Conservation (phyloP, 2,329 filamentous ascomycete species). For the Verruconis gallopava region DNA sequence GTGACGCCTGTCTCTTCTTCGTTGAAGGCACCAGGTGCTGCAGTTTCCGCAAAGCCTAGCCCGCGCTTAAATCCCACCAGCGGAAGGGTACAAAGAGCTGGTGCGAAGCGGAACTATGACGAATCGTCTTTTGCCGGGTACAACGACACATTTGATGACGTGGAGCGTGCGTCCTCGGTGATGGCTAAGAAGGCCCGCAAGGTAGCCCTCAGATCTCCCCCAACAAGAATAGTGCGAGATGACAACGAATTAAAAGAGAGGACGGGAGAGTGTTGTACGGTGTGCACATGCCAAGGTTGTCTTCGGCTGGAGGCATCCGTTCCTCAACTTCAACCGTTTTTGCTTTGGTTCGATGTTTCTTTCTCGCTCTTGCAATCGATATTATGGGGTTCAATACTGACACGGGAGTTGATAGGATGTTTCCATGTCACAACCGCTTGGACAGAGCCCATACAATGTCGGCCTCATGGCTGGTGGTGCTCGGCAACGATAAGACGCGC, state of each 20-base stretch:
- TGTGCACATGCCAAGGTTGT: too few relatives aligned
- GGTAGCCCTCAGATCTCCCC: too few relatives aligned
- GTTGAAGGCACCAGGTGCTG: slow-evolving; percentile 16
- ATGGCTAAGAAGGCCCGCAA: too few relatives aligned
- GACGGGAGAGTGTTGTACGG: too few relatives aligned
- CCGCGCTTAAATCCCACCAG: slow-evolving; percentile 21
- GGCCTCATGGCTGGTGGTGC: slow-evolving; percentile 1
- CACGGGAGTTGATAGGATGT: neutral
- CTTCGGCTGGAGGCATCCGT: too few relatives aligned
- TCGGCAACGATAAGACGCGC: neutral
- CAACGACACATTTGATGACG: slow-evolving; percentile 60
- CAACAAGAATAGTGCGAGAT: too few relatives aligned
- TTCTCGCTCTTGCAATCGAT: too few relatives aligned
- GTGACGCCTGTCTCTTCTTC: slow-evolving; percentile 12
- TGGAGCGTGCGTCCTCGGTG: too few relatives aligned
- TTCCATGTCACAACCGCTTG: neutral
- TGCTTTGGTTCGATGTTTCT: too few relatives aligned
- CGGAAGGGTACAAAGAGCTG: slow-evolving; percentile 48
- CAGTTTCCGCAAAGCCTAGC: slow-evolving; percentile 14
- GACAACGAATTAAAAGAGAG: too few relatives aligned
- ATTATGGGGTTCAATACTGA: too few relatives aligned
- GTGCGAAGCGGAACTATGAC: slow-evolving; percentile 64
- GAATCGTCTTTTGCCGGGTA: slow-evolving; percentile 66
- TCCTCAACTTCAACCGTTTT: too few relatives aligned
- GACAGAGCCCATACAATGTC: neutral